These are phyloP conservation scores for Fraxinus dipetala DNA, from an alignment of 305 asterid genomes.

Conservation along the genomic window DNA sequence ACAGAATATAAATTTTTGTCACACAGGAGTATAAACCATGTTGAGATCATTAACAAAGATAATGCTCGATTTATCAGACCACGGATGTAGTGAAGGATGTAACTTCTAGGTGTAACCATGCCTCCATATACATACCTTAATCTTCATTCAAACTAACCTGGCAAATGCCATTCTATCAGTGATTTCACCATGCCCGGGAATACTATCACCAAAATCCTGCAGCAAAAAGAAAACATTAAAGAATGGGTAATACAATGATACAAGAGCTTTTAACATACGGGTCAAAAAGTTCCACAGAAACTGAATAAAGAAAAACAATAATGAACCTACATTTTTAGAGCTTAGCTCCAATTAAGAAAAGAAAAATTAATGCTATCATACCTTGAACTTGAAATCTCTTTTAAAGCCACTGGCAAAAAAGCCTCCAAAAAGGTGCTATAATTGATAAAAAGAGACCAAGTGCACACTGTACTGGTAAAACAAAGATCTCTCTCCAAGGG, in stretches of 20 bases:
- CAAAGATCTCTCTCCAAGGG: too few species aligned
- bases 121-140: background rate
- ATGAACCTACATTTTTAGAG: constrained; percentile 16
- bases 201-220: constrained; percentile 98
- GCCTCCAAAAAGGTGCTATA: constrained; percentile 96
- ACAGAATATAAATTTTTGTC: too few species aligned
- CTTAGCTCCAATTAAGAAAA: background rate
- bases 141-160: constrained; percentile 48
- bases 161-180: constrained; percentile 91
- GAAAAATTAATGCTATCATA: background rate
- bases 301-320: background rate
- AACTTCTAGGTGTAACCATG: background rate
- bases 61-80: too few species aligned
- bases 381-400: constrained; percentile 55
- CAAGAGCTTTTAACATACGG: background rate
- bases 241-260: constrained; percentile 10
- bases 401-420: constrained; percentile 81
- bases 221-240: background rate
- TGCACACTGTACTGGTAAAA: constrained; percentile 54
- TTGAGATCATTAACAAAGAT: too few species aligned
- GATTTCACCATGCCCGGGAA: constrained; percentile 98
- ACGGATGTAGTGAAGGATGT: too few species aligned
- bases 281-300: background rate
- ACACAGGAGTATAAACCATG: too few species aligned
- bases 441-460: constrained; percentile 93